Evolutionary conservation across 2,329 filamentous ascomycete genomes (phyloP).

Genomic region (Epichloe brachyelytri): DNA sequence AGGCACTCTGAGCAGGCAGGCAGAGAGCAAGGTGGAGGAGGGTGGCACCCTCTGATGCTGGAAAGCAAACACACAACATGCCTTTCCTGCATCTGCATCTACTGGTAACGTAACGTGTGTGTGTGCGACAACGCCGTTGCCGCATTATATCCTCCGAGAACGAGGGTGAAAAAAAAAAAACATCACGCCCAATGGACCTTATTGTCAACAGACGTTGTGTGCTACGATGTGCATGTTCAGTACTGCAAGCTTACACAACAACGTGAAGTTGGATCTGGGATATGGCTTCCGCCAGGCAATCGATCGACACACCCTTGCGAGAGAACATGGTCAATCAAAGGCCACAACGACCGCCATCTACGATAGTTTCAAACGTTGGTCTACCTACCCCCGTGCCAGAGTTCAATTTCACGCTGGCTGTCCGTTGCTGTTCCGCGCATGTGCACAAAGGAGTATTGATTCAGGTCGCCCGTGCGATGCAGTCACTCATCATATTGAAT

Average conservation of each 20-base stretch:
- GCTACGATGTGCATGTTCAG: background rate
- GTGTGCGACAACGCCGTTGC: too few species aligned
- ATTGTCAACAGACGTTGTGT: background rate
- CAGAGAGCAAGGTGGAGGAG: too few species aligned
- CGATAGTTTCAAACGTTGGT: background rate
- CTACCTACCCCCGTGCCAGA: background rate
- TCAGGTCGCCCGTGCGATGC: too few species aligned
- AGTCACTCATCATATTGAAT: background rate
- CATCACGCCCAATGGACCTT: background rate
- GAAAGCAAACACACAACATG: background rate
- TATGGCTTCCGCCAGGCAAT: background rate
- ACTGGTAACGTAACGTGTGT: background rate
- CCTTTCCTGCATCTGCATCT: background rate
- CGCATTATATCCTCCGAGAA: background rate
- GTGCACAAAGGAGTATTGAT: background rate
- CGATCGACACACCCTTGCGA: background rate
- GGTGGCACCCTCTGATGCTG: background rate
- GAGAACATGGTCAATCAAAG: background rate
- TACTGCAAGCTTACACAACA: background rate
- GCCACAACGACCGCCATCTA: background rate
- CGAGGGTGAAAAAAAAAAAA: background rate
- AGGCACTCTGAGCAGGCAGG: too few species aligned
- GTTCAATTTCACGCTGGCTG: background rate
- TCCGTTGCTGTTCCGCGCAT: background rate
- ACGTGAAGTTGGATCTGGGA: background rate